Evolutionary conservation across 345 rosid species (phyloP).

Genomic region (Citrus mangshanensis): DNA sequence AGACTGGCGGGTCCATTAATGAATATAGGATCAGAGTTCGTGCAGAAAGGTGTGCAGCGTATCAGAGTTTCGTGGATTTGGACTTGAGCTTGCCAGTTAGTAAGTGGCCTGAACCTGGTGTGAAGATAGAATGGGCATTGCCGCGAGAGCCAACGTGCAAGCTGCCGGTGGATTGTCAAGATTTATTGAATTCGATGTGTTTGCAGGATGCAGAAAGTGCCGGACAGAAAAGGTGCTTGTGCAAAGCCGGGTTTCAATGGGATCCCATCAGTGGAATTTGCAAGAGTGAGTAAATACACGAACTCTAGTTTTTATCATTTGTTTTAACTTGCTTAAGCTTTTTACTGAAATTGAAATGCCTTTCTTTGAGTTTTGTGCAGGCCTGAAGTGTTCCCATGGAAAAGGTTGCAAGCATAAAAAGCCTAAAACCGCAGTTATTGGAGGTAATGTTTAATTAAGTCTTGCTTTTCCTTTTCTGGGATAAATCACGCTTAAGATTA

Average conservation of each 20-base stretch:
- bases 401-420: slow-evolving; percentile 44
- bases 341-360: not conserved
- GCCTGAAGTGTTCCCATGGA: slow-evolving; percentile 41
- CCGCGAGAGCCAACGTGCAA: slow-evolving; percentile 36
- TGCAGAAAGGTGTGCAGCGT: slow-evolving; percentile 33
- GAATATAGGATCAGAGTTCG: slow-evolving; percentile 27
- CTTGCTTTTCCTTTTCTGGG: not conserved
- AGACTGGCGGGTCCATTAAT: slow-evolving; percentile 29
- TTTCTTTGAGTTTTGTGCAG: slow-evolving; percentile 24
- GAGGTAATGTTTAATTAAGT: too few species aligned
- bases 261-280: slow-evolving; percentile 33
- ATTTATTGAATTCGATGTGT: slow-evolving; percentile 36
- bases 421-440: not conserved
- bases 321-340: not conserved
- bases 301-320: not conserved
- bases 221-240: slow-evolving; percentile 32
- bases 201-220: slow-evolving; percentile 17
- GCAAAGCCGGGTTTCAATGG: slow-evolving; percentile 31
- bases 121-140: slow-evolving; percentile 42
- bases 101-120: slow-evolving; percentile 40
- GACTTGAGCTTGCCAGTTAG: slow-evolving; percentile 21
- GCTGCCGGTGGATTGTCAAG: slow-evolving; percentile 42
- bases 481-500: not conserved
- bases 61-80: slow-evolving; percentile 42
- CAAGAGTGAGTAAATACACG: slow-evolving; percentile 15